These are phyloP conservation scores for Tricholomella constricta DNA, from an alignment of 768 basidiomycete species.

Conservation along the genomic window DNA sequence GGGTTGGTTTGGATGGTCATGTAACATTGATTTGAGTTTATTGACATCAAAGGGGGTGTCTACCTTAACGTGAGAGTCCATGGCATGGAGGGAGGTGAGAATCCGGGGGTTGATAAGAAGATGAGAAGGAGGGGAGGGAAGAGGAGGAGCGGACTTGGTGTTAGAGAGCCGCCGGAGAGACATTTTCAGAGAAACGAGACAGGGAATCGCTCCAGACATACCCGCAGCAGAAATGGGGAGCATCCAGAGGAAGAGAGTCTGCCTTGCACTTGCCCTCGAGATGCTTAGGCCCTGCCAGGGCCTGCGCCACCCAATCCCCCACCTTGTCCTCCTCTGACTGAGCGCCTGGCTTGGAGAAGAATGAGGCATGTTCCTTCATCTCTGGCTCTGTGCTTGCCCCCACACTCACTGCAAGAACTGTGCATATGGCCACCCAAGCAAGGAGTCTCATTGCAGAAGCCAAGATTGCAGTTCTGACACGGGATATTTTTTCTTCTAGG, in stretches of 20 bases:
- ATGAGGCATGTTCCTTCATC: not conserved
- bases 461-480: too few species aligned
- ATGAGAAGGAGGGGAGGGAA: not conserved
- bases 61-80: not conserved
- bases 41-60: not conserved
- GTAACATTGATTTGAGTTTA: not conserved
- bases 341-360: not conserved
- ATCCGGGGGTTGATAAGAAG: not conserved
- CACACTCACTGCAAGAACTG: slow-evolving; percentile 11
- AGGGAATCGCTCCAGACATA: not conserved
- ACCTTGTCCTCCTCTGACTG: not conserved
- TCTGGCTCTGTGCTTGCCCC: slow-evolving; percentile 9
- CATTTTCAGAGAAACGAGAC: not conserved
- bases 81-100: not conserved
- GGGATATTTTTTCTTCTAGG: slow-evolving; percentile 14
- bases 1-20: slow-evolving; percentile 7
- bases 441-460: slow-evolving; percentile 8
- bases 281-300: not conserved
- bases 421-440: slow-evolving; percentile 8
- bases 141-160: too few species aligned
- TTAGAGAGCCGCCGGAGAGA: not conserved
- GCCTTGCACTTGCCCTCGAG: not conserved
- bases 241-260: not conserved
- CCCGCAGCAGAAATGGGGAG: slow-evolving; percentile 3
- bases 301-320: not conserved